phyloP scores from a whole-genome alignment of 768 basidiomycete genomes.

The Tulasnella calospora region DNA sequence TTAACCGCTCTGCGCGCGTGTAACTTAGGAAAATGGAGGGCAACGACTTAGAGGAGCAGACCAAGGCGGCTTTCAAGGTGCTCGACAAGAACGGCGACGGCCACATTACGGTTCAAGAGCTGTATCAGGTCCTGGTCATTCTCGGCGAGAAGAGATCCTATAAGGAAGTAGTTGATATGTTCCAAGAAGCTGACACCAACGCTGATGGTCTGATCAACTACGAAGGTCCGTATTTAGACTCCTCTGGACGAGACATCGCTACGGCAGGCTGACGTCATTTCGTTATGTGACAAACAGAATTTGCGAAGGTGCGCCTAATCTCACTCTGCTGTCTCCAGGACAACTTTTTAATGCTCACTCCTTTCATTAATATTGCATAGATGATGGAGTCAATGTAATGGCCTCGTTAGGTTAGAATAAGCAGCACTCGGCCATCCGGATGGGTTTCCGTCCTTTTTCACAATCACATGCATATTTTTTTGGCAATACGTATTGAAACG shows the following conservation, averaged over 20 bases:
- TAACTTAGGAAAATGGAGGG: constrained; percentile 71
- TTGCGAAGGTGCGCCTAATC: constrained; percentile 54
- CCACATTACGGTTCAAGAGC: constrained; percentile 76
- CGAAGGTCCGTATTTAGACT: constrained; percentile 46
- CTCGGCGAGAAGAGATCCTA: constrained; percentile 86
- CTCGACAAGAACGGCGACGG: constrained; percentile 97
- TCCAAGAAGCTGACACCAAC: constrained; percentile 90
- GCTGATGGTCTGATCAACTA: constrained; percentile 93
- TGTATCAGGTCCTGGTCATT: constrained; percentile 87
- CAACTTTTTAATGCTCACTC: constrained; percentile 6
- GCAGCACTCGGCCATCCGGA: neutral
- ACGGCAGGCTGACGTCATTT: constrained; percentile 17
- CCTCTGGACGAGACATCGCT: neutral
- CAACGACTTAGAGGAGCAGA: constrained; percentile 88
- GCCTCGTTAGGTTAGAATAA: neutral
- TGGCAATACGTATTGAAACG: too few relatives aligned
- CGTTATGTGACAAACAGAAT: constrained; percentile 47
- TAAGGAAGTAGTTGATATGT: constrained; percentile 90
- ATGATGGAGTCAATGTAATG: constrained; percentile 68
- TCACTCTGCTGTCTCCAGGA: neutral
- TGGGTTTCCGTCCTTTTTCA: neutral
- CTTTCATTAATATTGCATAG: constrained; percentile 38
- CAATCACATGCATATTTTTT: too few relatives aligned
- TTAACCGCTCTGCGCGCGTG: neutral
- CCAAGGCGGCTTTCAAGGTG: constrained; percentile 93